Conservation (phyloP, 108 stramenopile species). For the Stephanodiscus minutulus region DNA sequence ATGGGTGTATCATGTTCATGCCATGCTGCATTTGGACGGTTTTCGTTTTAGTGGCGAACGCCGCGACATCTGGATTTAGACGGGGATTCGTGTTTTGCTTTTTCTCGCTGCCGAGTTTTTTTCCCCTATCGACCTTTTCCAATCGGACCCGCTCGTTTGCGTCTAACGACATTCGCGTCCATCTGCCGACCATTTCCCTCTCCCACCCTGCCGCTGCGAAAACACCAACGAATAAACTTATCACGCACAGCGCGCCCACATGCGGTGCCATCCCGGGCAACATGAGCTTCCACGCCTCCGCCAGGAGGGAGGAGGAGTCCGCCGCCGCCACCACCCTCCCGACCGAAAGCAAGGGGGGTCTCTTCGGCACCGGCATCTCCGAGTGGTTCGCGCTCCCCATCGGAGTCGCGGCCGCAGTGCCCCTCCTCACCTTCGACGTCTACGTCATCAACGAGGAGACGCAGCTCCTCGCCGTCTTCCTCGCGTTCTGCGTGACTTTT, state of each 20-base stretch:
- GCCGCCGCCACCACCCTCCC: slow-evolving; percentile 45
- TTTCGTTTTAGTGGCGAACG: too few species aligned
- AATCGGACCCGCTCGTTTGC: background rate
- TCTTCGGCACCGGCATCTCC: slow-evolving; percentile 73
- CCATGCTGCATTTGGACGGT: too few species aligned
- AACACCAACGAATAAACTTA: background rate
- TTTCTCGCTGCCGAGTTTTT: too few species aligned
- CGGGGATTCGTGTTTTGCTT: too few species aligned
- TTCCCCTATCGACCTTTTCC: background rate
- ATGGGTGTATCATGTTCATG: too few species aligned
- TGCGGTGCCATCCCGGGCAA: slow-evolving; percentile 39
- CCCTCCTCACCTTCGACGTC: slow-evolving; percentile 80
- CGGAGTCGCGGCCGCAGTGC: slow-evolving; percentile 80
- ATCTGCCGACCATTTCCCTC: background rate
- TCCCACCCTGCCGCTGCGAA: background rate
- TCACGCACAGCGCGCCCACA: slow-evolving; percentile 18
- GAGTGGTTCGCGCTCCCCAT: slow-evolving; percentile 81
- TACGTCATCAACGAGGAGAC: slow-evolving; percentile 87
- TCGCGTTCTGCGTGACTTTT: slow-evolving; percentile 79
- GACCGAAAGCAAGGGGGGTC: slow-evolving; percentile 54
- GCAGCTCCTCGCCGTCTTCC: slow-evolving; percentile 80
- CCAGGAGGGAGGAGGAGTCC: slow-evolving; percentile 74
- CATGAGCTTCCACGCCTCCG: slow-evolving; percentile 67
- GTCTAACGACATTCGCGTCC: background rate
- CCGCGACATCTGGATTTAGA: too few species aligned